Conservation (phyloP, 2,329 filamentous ascomycete genomes). For the Aureobasidium pullulans region DNA sequence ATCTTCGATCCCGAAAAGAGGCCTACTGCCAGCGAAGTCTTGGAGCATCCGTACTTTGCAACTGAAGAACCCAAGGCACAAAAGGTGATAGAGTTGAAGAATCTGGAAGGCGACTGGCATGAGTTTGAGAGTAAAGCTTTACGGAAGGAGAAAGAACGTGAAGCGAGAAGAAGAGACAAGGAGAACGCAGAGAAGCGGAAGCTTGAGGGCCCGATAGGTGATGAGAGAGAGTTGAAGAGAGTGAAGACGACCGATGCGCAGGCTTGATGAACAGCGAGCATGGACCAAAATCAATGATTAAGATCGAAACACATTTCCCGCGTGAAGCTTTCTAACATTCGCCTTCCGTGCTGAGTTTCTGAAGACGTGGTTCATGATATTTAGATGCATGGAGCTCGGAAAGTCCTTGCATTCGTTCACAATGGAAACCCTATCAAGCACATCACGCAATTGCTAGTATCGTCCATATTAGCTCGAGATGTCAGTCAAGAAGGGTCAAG, state of each 20-base stretch:
- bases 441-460: too few relatives aligned
- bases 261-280: not conserved
- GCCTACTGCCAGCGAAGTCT: conserved; percentile 74
- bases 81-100: conserved; percentile 74
- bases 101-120: conserved; percentile 91
- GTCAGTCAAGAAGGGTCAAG: too few relatives aligned
- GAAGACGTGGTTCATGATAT: too few relatives aligned
- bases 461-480: too few relatives aligned
- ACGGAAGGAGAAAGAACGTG: conserved; percentile 75
- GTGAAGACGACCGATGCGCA: conserved; percentile 1
- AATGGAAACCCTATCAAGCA: too few relatives aligned
- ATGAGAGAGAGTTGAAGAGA: conserved; percentile 10
- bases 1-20: conserved; percentile 78
- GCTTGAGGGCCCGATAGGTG: conserved; percentile 12
- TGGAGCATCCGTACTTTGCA: conserved; percentile 83
- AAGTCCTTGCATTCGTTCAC: too few relatives aligned
- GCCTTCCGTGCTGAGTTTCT: too few relatives aligned
- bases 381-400: too few relatives aligned
- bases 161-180: conserved; percentile 40
- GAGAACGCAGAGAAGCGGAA: conserved; percentile 45
- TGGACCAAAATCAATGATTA: not conserved
- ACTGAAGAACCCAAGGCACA: conserved; percentile 68
- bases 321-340: too few relatives aligned
- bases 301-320: not conserved
- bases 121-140: conserved; percentile 96